Base-by-base conservation (phyloP, 495 filamentous ascomycete species). In the Parathielavia hyrcaniae region DNA sequence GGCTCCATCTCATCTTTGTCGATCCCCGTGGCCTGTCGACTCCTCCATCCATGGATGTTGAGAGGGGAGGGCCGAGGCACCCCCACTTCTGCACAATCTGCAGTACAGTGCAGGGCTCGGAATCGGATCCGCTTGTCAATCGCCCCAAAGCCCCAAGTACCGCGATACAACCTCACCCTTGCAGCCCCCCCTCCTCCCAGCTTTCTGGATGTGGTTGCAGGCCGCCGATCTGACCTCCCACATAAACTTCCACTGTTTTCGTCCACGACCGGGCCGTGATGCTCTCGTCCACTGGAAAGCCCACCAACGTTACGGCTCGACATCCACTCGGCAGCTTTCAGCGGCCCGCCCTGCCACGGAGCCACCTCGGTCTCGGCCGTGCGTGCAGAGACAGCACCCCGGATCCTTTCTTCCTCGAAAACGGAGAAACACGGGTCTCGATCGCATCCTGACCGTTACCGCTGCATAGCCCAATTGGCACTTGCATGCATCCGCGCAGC, bases 121-220 rank as follows among this genome's bases (percentile, higher is more conserved):
- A 26, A 16, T 23, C 20, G 26, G n/a, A 17, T 50, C 32, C 32
- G 19, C 22, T 38, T 36, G 17, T 13, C 19, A 17, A 36, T 38
- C 13, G 48, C 32, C 48, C 48, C 48, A 38, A 19, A 4, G n/a
- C 30, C 22, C 13, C 26, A 30, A 30, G 41, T 49, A 26, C n/a
- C 17, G 32, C 43, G 32, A 46, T 32, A 57, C 54, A 57, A 57
- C 54, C 45, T 57, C 55, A 57, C 23, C 47, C 55, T 57, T 50
- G 55, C 47, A 50, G 35, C 26, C 50, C 20, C 11, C 45, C 9
- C 11, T 23, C 14, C 47, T 13, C 20, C 47, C 55, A 43, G 38
- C 12, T 19, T 50, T 17, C 9, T n/a, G 26, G 23, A 22, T 20
- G 7, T 20, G 46, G 38, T 51, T 23, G 26, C 38, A 35, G 17